Conservation (phyloP, 192 early-diverging fungal species). For the Podila horticola region DNA sequence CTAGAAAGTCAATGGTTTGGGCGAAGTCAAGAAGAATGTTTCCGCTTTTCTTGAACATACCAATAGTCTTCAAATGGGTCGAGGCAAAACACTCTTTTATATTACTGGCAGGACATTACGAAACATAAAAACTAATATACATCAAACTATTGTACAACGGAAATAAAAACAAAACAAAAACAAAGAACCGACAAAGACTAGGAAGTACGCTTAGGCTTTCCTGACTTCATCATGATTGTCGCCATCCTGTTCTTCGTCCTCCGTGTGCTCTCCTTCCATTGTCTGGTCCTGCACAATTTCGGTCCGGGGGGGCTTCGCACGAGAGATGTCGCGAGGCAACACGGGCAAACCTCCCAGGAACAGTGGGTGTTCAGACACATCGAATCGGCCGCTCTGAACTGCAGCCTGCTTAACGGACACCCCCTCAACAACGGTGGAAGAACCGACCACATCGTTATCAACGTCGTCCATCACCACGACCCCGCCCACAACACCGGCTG, state of each 20-base stretch:
- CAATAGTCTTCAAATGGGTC: no score
- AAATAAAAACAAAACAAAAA: background rate
- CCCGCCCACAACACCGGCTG: background rate
- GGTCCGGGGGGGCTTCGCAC: background rate
- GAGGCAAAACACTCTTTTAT: no score
- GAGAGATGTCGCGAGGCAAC: background rate
- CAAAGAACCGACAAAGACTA: background rate
- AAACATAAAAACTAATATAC: background rate
- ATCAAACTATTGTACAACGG: background rate
- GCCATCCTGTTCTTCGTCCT: background rate
- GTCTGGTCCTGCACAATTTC: background rate
- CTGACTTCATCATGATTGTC: background rate
- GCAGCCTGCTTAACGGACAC: constrained; percentile 42
- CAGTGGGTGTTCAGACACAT: constrained; percentile 47
- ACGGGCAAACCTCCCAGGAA: constrained; percentile 46
- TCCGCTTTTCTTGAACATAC: no score
- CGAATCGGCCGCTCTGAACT: constrained; percentile 50
- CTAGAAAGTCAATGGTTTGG: background rate
- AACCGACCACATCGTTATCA: constrained; percentile 15
- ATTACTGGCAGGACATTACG: background rate
- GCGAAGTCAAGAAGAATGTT: no score
- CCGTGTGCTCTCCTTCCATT: background rate
- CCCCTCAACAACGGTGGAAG: constrained; percentile 4
- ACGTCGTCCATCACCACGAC: constrained; percentile 1
- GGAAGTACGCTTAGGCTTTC: background rate